Evolutionary conservation across 2,329 filamentous ascomycete genomes (phyloP).

Genomic region (Metarhizium brunneum): DNA sequence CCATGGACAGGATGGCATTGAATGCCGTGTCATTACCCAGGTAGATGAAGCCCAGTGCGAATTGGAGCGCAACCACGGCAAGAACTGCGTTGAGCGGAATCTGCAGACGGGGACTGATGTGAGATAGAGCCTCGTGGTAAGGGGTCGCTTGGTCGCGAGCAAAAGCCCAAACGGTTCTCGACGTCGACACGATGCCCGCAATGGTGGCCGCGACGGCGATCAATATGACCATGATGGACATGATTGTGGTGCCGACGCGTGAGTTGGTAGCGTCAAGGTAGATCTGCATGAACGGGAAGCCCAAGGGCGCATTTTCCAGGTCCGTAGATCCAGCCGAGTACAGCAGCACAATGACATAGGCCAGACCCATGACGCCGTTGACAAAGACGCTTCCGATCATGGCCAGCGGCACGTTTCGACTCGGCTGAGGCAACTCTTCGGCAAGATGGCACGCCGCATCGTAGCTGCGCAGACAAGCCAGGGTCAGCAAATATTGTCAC

Average conservation of each 20-base stretch:
- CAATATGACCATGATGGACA: slow-evolving; percentile 18
- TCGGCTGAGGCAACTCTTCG: slow-evolving; percentile 23
- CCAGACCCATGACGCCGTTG: slow-evolving; percentile 36
- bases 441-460: slow-evolving; percentile 24
- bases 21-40: slow-evolving; percentile 32
- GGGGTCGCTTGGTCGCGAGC: slow-evolving; percentile 27
- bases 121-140: slow-evolving; percentile 25
- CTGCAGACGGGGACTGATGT: slow-evolving; percentile 20
- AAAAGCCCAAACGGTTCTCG: slow-evolving; percentile 29
- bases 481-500: background rate
- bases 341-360: slow-evolving; percentile 31
- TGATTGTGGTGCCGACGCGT: slow-evolving; percentile 14
- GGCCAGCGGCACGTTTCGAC: slow-evolving; percentile 22
- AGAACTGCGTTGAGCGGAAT: slow-evolving; percentile 23
- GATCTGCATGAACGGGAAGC: slow-evolving; percentile 34
- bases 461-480: slow-evolving; percentile 13
- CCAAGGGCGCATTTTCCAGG: slow-evolving; percentile 29
- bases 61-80: slow-evolving; percentile 16
- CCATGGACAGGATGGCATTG: slow-evolving; percentile 30
- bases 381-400: slow-evolving; percentile 25
- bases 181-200: slow-evolving; percentile 25
- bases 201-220: slow-evolving; percentile 20
- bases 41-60: slow-evolving; percentile 27
- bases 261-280: slow-evolving; percentile 21
- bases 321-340: slow-evolving; percentile 31